Evolutionary conservation across 192 early-diverging fungal genomes (phyloP).

Genomic region (Coemansia umbellata): DNA sequence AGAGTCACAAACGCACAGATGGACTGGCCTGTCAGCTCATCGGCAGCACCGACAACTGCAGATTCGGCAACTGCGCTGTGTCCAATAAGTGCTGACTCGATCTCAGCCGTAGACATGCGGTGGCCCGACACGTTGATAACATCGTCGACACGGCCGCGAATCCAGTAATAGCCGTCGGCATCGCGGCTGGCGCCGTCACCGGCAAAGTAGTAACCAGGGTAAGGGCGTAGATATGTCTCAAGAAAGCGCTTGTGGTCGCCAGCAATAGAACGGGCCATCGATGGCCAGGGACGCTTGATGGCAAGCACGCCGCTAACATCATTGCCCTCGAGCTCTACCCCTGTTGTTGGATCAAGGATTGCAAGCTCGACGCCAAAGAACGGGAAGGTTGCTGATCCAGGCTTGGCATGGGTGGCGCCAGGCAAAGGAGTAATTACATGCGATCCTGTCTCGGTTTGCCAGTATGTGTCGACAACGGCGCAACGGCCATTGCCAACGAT

Average conservation of each 20-base stretch:
- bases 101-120: conserved; percentile 89
- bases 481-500: conserved; percentile 82
- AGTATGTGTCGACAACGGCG: conserved; percentile 97
- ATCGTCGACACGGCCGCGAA: conserved; percentile 87
- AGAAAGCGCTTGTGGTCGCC: conserved; percentile 89
- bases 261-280: conserved; percentile 88
- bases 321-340: conserved; percentile 78
- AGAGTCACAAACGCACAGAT: conserved; percentile 83
- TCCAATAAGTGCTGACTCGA: conserved; percentile 84
- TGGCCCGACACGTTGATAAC: conserved; percentile 97
- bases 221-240: conserved; percentile 89
- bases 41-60: conserved; percentile 81
- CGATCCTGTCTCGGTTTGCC: conserved; percentile 92
- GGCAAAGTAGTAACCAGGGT: conserved; percentile 92
- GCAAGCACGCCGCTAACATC: conserved; percentile 90
- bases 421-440: conserved; percentile 89
- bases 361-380: conserved; percentile 94
- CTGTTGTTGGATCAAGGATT: conserved; percentile 80
- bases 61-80: conserved; percentile 83
- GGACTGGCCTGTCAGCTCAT: conserved; percentile 89
- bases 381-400: conserved; percentile 91
- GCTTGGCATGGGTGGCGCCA: conserved; percentile 84
- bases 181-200: conserved; percentile 92
- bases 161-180: conserved; percentile 94
- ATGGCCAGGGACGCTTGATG: conserved; percentile 83